These are phyloP conservation scores for Zygnema cylindricum DNA, from an alignment of 139 green algal species.

Conservation along the genomic window DNA sequence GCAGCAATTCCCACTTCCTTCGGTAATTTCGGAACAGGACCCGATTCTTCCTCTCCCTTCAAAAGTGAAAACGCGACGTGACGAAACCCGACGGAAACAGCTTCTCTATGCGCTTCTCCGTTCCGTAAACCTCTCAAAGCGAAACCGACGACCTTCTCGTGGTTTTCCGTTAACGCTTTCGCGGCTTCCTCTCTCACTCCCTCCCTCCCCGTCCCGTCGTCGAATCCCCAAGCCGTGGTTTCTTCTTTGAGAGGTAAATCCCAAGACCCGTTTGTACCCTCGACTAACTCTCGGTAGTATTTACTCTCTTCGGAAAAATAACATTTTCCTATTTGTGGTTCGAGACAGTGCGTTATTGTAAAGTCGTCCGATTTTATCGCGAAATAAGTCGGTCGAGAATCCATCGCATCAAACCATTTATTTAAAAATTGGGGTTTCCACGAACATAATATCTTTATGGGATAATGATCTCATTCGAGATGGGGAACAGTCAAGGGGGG, in stretches of 20 bases:
- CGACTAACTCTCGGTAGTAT: constrained; percentile 66
- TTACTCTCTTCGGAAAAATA: not conserved
- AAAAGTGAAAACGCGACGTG: constrained; percentile 70
- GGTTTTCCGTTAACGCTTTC: constrained; percentile 70
- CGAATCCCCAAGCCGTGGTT: constrained; percentile 37
- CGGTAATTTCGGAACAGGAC: not conserved
- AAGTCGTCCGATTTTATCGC: constrained; percentile 88
- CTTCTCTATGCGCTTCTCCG: constrained; percentile 29
- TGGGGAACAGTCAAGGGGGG: no score
- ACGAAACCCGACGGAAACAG: constrained; percentile 68
- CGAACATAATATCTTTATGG: no score
- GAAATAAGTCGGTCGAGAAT: constrained; percentile 81
- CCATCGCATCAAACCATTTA: constrained; percentile 80
- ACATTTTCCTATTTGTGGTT: constrained; percentile 87
- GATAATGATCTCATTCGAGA: no score
- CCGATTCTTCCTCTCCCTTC: constrained; percentile 15
- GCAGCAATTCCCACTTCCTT: constrained; percentile 33
- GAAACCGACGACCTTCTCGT: constrained; percentile 79
- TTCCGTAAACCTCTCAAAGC: constrained; percentile 75
- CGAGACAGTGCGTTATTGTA: constrained; percentile 90
- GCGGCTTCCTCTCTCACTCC: constrained; percentile 27
- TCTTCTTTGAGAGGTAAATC: constrained; percentile 78
- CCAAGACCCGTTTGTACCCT: constrained; percentile 80
- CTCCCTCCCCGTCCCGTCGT: constrained; percentile 11
- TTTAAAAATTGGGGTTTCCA: no score